Base-by-base conservation (phyloP, 352 stramenopile genomes). In the Phytophthora quininea region DNA sequence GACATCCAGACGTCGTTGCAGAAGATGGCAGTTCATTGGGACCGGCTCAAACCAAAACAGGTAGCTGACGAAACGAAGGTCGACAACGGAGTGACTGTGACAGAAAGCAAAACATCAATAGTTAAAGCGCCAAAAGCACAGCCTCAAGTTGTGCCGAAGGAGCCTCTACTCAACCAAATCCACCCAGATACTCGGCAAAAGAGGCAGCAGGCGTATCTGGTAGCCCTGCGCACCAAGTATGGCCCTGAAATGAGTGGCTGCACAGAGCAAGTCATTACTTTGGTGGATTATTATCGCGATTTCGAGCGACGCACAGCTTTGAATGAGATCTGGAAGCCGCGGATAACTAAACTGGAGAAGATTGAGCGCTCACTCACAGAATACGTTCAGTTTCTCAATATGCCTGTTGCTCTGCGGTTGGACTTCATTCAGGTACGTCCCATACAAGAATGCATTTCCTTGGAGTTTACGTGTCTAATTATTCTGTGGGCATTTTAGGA, bases 261-360 rank as follows among this genome's bases (percentile, higher is more conserved):
- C 54, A 73, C 77, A 0, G 88, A 92, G 54, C 88, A 96, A 56
- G 84, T 89, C 31, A 84, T 96, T 51, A 86, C 80, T 24, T 73
- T 96, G 43, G 76, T 96, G 11, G 86, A 93, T 59, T 96, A 96
- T 47, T 96, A 96, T 53, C 79, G 85, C 31, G 70, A 85, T 24
- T 96, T 94, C 47, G 79, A 87, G 55, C 80, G 88, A 0, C 88
- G 88, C 37, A 93, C 83, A 3, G 74, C 91, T 42, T 47, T 93
- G 38, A 74, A 67, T 47, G 84, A 94, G n/a, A 71, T 70, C 19
- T 96, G 88, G 88, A 89, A 89, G 64, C 46, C 71, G 43, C 78
- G 80, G 47, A 76, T 88, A 51, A 88, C 64, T 50, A 93, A 93
- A 51, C 52, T 85, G 46, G 62, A 90, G 32, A 96, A 96, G 72